Conservation (phyloP, 23 red algal species). For the Chondrus crispus region DNA sequence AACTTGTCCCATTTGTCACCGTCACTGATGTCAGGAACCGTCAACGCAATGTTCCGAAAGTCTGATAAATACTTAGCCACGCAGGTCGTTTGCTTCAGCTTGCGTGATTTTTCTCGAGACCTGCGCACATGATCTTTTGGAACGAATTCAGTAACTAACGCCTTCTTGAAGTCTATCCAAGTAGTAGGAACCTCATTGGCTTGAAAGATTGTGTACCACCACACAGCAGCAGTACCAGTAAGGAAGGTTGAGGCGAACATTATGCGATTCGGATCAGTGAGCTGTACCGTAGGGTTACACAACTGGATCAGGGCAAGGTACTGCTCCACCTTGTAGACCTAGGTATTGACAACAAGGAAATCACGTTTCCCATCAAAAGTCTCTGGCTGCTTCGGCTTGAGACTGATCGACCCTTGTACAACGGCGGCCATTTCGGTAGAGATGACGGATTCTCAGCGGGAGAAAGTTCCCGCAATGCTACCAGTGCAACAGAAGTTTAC, state of each 20-base stretch:
- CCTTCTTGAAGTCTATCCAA: not conserved
- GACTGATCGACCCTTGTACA: too few relatives aligned
- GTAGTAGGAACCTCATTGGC: not conserved
- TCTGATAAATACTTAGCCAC: not conserved
- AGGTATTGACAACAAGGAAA: not conserved
- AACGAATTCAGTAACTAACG: not conserved
- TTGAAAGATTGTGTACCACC: not conserved
- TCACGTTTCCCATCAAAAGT: not conserved
- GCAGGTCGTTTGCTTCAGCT: not conserved
- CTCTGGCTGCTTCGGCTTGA: not conserved
- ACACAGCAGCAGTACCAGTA: constrained; percentile 19
- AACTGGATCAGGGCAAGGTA: not conserved
- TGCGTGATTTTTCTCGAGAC: not conserved
- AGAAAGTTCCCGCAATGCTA: too few relatives aligned
- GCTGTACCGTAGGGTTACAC: not conserved
- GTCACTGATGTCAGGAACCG: not conserved
- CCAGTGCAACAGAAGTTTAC: too few relatives aligned
- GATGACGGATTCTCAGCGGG: too few relatives aligned
- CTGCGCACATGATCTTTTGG: not conserved
- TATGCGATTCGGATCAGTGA: not conserved
- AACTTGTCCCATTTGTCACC: not conserved
- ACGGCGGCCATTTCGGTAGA: too few relatives aligned
- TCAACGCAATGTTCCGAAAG: not conserved
- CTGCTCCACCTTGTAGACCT: not conserved
- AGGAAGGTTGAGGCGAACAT: not conserved